phyloP scores from a whole-genome alignment of 1,284 basidiomycete species.

The Rugiboletus extremiorientalis region DNA sequence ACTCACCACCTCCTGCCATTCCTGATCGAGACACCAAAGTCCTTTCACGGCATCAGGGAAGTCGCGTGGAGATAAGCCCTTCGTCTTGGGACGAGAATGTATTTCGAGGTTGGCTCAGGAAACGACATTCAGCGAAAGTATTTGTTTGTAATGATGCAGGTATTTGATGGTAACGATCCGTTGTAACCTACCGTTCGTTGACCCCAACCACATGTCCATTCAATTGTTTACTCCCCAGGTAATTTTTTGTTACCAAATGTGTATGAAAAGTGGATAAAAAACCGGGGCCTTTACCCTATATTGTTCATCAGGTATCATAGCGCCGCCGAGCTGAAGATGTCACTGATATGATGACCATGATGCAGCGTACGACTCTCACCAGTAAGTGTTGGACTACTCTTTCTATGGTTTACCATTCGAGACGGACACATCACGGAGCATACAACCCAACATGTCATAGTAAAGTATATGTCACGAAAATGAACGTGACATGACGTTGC shows the following conservation, averaged over 20 bases:
- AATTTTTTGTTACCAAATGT: neutral
- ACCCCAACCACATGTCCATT: too few species aligned
- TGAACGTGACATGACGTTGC: neutral
- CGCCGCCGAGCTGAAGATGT: neutral
- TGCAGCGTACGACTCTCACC: neutral
- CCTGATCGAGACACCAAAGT: neutral
- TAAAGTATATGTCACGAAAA: neutral
- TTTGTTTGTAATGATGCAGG: too few species aligned
- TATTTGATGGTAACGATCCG: too few species aligned
- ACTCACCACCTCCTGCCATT: neutral
- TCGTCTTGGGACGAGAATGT: too few species aligned
- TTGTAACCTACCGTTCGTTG: too few species aligned
- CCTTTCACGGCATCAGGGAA: neutral
- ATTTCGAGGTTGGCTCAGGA: too few species aligned
- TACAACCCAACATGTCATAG: neutral
- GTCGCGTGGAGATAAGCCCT: too few species aligned
- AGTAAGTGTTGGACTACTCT: neutral
- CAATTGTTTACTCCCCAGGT: too few species aligned
- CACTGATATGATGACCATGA: neutral
- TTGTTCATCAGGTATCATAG: neutral
- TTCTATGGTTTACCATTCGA: neutral
- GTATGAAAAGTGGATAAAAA: neutral
- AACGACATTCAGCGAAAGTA: too few species aligned
- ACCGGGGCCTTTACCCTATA: too few species aligned
- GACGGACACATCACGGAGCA: neutral